These are phyloP conservation scores for Oenanthe sinensis DNA, from an alignment of 129 eudicot species.

Conservation along the genomic window DNA sequence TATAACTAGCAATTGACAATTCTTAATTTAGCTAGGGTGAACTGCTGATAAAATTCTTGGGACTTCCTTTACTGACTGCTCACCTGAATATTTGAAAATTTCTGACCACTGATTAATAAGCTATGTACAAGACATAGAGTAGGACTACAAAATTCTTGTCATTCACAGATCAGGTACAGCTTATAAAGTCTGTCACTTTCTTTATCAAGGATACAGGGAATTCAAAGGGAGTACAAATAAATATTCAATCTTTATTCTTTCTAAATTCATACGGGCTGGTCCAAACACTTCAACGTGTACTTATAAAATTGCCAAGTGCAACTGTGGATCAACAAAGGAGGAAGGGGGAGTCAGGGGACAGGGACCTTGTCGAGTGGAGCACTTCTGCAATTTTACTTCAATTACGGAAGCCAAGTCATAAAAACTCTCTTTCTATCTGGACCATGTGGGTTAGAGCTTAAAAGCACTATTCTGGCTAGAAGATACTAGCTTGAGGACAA, in stretches of 20 bases:
- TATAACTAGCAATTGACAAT: too few species aligned
- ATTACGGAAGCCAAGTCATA: neutral
- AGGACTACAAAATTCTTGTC: neutral
- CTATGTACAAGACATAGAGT: neutral
- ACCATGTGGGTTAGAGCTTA: neutral
- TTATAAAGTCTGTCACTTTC: neutral
- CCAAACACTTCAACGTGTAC: neutral
- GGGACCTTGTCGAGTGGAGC: neutral
- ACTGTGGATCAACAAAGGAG: neutral
- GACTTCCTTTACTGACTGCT: neutral
- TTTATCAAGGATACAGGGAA: neutral
- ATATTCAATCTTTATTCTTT: neutral
- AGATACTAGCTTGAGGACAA: neutral
- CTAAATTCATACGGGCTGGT: neutral
- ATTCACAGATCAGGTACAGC: neutral
- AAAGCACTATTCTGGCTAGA: neutral
- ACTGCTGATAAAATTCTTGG: too few species aligned
- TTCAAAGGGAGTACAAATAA: neutral
- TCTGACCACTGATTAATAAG: neutral
- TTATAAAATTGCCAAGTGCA: neutral
- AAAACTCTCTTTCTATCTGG: neutral
- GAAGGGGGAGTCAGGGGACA: neutral
- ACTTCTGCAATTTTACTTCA: neutral
- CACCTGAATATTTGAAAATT: neutral
- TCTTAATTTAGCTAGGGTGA: too few species aligned